These are phyloP conservation scores for Phalaenopsis hybrid DNA, from an alignment of 116 monocot genomes.

Conservation along the genomic window DNA sequence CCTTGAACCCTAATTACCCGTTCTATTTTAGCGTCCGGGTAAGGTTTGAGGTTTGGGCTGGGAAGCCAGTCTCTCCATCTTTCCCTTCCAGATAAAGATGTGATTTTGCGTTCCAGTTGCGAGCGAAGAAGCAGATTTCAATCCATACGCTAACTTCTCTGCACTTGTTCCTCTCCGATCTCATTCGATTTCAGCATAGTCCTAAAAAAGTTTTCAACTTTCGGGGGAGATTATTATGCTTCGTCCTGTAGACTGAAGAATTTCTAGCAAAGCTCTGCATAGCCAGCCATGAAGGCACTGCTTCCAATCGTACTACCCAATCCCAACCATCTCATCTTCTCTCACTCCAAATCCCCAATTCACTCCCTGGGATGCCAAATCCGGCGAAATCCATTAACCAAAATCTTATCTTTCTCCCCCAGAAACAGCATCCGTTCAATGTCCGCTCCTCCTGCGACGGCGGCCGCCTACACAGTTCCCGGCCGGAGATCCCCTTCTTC, in stretches of 20 bases:
- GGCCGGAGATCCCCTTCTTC: constrained; percentile 9
- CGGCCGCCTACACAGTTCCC: not conserved
- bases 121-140: not conserved
- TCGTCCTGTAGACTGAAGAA: not conserved
- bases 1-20: too few relatives aligned
- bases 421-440: not conserved
- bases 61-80: not conserved
- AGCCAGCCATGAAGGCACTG: constrained; percentile 8
- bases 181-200: not conserved
- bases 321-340: constrained; percentile 13
- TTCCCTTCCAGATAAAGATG: not conserved
- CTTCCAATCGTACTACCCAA: constrained; percentile 4
- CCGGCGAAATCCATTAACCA: constrained; percentile 1
- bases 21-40: not conserved
- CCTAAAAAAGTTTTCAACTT: not conserved
- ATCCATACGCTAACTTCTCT: not conserved
- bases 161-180: not conserved
- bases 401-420: not conserved
- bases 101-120: not conserved
- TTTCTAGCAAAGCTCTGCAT: not conserved
- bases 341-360: constrained; percentile 13
- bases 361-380: constrained; percentile 10
- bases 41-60: not conserved
- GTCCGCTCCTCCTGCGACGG: constrained; percentile 2
- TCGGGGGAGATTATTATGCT: not conserved